Base-by-base conservation (phyloP, 2,329 filamentous ascomycete genomes). In the Diaporthe citri region DNA sequence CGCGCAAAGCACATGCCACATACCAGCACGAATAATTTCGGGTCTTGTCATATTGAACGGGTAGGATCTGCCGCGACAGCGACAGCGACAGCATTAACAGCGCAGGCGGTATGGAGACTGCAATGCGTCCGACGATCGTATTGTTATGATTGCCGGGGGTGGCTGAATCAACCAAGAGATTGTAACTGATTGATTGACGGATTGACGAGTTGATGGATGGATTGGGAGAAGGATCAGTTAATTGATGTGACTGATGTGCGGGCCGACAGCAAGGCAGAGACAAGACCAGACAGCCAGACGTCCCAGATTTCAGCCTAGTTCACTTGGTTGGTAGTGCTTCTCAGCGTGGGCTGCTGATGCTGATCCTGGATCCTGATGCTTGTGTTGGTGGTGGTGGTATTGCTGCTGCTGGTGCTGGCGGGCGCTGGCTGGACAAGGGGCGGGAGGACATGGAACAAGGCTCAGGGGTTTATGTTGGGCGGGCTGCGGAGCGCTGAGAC, bases 1-100 rank as follows among this genome's bases (percentile, higher is more conserved):
- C 64, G 34, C 15, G 34, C 34, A 15, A 48, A 69, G 64, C 64
- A 69, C 64, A 48, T 36, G 52, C 77, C 71, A 85, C 89, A 80
- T 89, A 91, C 89, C 89, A 82, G 89, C 89, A 81, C 89, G 88
- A 84, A 91, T 86, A 79, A 91, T 90, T 79, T 87, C 86, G 80
- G 89, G 89, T 84, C 89, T 88, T 81, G 89, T 89, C 89, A 91
- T 91, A 80, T 79, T 87, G 85, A 80, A 81, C 79, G 77, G 77
- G 43, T 64, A 78, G 69, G 52, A 62, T 39, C 51, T 66, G 73
- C 73, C 69, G 73, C 55, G 41, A 52, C 55, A 59, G 39, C 59
- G 75, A 71, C 62, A 75, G 73, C 75, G 62, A 60, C 56, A 75
- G 69, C 69, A 66, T 74, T 52, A 70, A 73, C 64, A 69, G 64